These are phyloP conservation scores for Shiraia sp. DNA, from an alignment of 2,329 filamentous ascomycete genomes.

Conservation along the genomic window DNA sequence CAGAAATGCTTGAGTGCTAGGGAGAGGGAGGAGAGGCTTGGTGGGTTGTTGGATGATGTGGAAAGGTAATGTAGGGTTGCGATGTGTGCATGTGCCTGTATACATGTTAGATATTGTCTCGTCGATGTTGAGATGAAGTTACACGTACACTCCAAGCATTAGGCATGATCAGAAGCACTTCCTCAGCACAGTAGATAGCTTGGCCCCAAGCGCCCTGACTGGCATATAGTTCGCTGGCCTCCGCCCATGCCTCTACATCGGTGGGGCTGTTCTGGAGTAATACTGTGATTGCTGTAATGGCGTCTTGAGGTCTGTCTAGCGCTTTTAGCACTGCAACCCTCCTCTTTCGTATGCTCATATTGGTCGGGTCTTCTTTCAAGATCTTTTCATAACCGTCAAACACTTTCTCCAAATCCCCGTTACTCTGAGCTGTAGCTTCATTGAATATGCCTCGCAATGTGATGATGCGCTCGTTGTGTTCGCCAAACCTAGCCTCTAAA, in stretches of 20 bases:
- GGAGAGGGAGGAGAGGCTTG: conserved; percentile 53
- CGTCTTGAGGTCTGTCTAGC: conserved; percentile 70
- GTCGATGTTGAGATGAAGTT: conserved; percentile 8
- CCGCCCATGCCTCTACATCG: conserved; percentile 91
- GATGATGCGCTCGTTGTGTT: conserved; percentile 82
- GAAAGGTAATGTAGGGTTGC: conserved; percentile 83
- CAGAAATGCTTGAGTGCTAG: conserved; percentile 85
- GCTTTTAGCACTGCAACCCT: conserved; percentile 78
- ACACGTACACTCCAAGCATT: conserved; percentile 90
- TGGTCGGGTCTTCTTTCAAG: conserved; percentile 72
- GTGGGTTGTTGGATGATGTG: conserved; percentile 31
- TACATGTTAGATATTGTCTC: neutral
- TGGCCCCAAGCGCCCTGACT: conserved; percentile 78
- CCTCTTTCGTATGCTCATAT: conserved; percentile 84
- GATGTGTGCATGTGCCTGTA: conserved; percentile 79
- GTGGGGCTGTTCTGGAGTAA: conserved; percentile 84
- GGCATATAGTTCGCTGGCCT: conserved; percentile 85
- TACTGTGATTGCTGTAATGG: conserved; percentile 72
- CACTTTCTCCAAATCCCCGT: conserved; percentile 68
- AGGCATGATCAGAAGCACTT: conserved; percentile 81
- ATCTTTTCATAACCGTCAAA: conserved; percentile 78
- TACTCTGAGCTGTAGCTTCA: conserved; percentile 75
- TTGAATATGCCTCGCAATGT: conserved; percentile 80
- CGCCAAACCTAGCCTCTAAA: conserved; percentile 79
- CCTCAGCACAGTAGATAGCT: conserved; percentile 85